A percentile compares a stretch with the other conserved stretches of the same genome.
Evolutionary conservation across 2,329 filamentous ascomycete species (phyloP).

Genomic region (Coniella lustricola): DNA sequence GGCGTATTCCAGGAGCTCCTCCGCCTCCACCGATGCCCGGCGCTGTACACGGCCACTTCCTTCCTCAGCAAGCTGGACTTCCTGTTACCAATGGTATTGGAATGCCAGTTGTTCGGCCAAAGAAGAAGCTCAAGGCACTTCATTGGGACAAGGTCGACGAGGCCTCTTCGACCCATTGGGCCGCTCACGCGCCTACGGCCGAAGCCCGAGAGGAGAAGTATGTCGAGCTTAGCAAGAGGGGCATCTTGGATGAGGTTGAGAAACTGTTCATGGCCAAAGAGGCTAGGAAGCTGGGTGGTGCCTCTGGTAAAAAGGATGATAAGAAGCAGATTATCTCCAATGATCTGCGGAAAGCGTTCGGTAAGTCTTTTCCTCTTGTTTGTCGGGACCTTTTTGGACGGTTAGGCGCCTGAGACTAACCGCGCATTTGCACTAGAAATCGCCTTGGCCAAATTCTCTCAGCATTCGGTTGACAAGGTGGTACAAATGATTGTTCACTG

Average conservation of each 20-base stretch:
- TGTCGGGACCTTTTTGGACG: background rate
- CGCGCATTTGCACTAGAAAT: constrained; percentile 56
- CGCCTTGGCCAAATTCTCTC: constrained; percentile 87
- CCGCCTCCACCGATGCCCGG: constrained; percentile 44
- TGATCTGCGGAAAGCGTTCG: constrained; percentile 82
- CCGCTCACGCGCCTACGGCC: constrained; percentile 73
- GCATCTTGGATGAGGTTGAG: constrained; percentile 95
- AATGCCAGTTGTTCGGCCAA: constrained; percentile 76
- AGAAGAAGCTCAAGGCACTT: constrained; percentile 98
- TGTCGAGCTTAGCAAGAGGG: constrained; percentile 83
- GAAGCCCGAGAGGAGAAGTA: constrained; percentile 95
- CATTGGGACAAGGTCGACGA: constrained; percentile 99
- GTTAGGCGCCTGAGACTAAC: too few relatives aligned
- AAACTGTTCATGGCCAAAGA: constrained; percentile 97
- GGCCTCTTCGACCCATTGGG: constrained; percentile 89
- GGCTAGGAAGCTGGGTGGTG: constrained; percentile 75
- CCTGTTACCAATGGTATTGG: constrained; percentile 52
- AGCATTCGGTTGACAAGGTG: constrained; percentile 73
- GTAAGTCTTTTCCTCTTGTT: constrained; percentile 34
- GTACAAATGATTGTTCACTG: constrained; percentile 94
- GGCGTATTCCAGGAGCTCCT: constrained; percentile 16
- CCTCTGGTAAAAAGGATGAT: constrained; percentile 71
- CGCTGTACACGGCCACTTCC: constrained; percentile 67
- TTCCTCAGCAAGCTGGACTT: constrained; percentile 56
- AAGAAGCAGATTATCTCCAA: constrained; percentile 96